Evolutionary conservation across 768 basidiomycete genomes (phyloP).

Genomic region (Collybiopsis luxurians): DNA sequence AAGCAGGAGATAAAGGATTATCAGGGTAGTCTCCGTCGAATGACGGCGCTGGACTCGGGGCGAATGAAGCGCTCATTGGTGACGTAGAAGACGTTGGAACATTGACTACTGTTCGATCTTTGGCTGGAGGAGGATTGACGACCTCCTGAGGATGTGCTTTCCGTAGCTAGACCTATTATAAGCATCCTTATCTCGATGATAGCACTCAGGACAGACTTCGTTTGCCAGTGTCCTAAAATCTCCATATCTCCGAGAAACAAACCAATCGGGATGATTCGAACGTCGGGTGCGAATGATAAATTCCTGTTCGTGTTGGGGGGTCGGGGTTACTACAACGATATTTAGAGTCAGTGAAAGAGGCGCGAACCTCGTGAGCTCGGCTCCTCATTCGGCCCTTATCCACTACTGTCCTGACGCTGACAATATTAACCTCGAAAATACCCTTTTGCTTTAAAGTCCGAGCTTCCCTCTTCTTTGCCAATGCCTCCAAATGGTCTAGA

Average conservation of each 20-base stretch:
- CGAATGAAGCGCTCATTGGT: slow-evolving; percentile 16
- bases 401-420: slow-evolving; percentile 79
- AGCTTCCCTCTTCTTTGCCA: slow-evolving; percentile 63
- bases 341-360: slow-evolving; percentile 7
- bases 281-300: slow-evolving; percentile 91
- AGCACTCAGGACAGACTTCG: slow-evolving; percentile 50
- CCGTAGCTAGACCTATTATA: slow-evolving; percentile 55
- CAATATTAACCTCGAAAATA: slow-evolving; percentile 87
- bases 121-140: slow-evolving; percentile 82
- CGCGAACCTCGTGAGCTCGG: slow-evolving; percentile 82
- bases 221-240: slow-evolving; percentile 89
- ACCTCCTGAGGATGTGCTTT: slow-evolving; percentile 82
- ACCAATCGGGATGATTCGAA: slow-evolving; percentile 68
- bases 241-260: slow-evolving; percentile 90
- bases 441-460: slow-evolving; percentile 44
- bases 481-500: slow-evolving; percentile 70
- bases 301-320: slow-evolving; percentile 53
- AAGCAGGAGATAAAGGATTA: slow-evolving; percentile 16
- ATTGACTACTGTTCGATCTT: slow-evolving; percentile 76
- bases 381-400: slow-evolving; percentile 86
- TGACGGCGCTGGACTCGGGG: slow-evolving; percentile 19
- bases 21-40: slow-evolving; percentile 12
- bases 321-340: no score
- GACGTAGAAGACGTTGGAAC: slow-evolving; percentile 34
- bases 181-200: background rate